A percentile compares a stretch with the other conserved stretches of the same genome.
phyloP scores from a whole-genome alignment of 129 eudicot genomes.

The Flaveria sonorensis region DNA sequence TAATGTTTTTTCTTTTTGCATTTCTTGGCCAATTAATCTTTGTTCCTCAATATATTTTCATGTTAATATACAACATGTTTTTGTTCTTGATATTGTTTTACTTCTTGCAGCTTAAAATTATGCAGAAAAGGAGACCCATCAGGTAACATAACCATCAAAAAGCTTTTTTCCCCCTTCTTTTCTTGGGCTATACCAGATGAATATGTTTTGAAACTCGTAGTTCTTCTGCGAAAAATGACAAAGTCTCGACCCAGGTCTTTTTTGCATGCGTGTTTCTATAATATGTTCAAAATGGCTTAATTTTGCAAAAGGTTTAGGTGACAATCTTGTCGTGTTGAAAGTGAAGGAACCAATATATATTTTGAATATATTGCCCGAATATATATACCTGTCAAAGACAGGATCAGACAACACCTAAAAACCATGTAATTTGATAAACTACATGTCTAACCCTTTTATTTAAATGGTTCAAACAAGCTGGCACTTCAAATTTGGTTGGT shows the following conservation, averaged over 20 bases:
- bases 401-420: background rate
- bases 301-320: slow-evolving; percentile 6
- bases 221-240: background rate
- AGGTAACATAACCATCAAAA: slow-evolving; percentile 48
- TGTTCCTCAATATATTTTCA: background rate
- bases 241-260: background rate
- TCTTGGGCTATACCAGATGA: background rate
- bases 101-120: slow-evolving; percentile 70
- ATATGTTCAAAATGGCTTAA: background rate
- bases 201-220: background rate
- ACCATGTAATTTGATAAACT: background rate
- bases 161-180: background rate
- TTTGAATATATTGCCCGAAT: too few species aligned
- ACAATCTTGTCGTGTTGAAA: background rate
- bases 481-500: background rate
- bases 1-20: slow-evolving; percentile 9
- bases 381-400: background rate
- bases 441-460: background rate
- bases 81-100: slow-evolving; percentile 31
- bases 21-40: background rate
- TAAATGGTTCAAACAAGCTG: background rate
- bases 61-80: background rate
- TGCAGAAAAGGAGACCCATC: slow-evolving; percentile 98
- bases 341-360: background rate
- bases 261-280: background rate